Base-by-base conservation (phyloP, 352 stramenopile species). In the Bremia lactucae region DNA sequence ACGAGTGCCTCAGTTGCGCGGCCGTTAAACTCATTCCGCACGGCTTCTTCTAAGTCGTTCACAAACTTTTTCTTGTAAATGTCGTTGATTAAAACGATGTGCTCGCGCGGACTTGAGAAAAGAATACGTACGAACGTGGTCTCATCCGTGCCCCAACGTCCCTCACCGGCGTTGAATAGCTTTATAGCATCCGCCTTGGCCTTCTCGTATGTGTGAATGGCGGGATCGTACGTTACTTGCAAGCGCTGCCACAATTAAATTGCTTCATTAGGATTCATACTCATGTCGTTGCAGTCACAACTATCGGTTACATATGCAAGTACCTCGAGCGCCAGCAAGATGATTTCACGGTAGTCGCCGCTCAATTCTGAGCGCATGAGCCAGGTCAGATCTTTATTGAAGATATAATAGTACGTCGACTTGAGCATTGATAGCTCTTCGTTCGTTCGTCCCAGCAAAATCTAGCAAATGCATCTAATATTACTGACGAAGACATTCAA, bases 71-170 rank as follows among this genome's bases (percentile, higher is more conserved):
- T 69, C 40, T 60, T 58, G 55, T 87, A 87, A 22, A 66, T 72
- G 25, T 74, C 65, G 53, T 87, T 78, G 19, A 89, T 38, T 3
- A 68, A 49, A 24, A 62, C 56, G 3, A 86, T 23, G 47, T 83
- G 69, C 45, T 86, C 48, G 18, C 67, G 58, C 19, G 71, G 71
- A 31, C 72, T 82, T 10, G 67, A 65, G 46, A 82, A 70, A 14
- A 84, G 35, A 39, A 81, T 65, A 15, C 65, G 68, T 24, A 76
- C 53, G 52, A 87, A 87, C 2, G 65, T 62, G 16, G 59, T 68
- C 37, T 89, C 76, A 20, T 87, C 76, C 18, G 76, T 89, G 21
- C 73, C 73, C 76, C 68, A 85, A 41, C 72, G 75, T 25, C 73
- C 73, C 49, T 86, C 59, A 11, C 76, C 76, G 6, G 73, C 73